Conservation (phyloP, 2,329 filamentous ascomycete species). For the Botryotinia convoluta region DNA sequence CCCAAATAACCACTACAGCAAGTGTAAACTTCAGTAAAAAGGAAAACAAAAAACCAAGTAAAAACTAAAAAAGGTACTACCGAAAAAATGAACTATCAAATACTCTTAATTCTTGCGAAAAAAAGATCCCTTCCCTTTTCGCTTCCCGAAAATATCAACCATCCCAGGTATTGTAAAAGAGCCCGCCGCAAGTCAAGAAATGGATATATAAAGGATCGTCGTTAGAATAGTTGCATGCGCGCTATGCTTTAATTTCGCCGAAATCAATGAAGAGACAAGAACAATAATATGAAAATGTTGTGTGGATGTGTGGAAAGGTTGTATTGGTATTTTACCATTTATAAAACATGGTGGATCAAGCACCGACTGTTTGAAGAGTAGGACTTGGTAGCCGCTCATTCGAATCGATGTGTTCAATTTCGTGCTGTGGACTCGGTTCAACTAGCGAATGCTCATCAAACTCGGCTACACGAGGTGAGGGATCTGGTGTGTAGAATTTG, state of each 20-base stretch:
- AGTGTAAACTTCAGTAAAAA: background rate
- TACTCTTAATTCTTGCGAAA: constrained; percentile 15
- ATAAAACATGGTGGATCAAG: background rate
- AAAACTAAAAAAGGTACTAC: constrained; percentile 7
- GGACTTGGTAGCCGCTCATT: constrained; percentile 15
- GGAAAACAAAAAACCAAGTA: background rate
- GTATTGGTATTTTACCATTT: background rate
- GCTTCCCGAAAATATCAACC: constrained; percentile 10
- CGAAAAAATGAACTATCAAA: constrained; percentile 1
- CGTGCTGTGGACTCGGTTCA: background rate
- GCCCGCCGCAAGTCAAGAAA: constrained; percentile 12
- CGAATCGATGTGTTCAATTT: background rate
- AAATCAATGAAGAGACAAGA: constrained; percentile 10
- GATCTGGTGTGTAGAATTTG: constrained; percentile 28
- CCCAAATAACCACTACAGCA: constrained; percentile 10
- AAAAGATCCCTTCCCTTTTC: background rate
- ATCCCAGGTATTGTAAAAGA: constrained; percentile 7
- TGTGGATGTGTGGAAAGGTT: background rate
- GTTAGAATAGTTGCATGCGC: constrained; percentile 4
- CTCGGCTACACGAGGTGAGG: background rate
- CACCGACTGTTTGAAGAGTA: background rate
- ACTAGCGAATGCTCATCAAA: constrained; percentile 7
- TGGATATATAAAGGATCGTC: constrained; percentile 21
- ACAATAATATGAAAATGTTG: constrained; percentile 9
- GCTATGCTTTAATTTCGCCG: constrained; percentile 5